phyloP scores from a whole-genome alignment of 164 flowering plant genomes.

The Stephania yunnanensis region DNA sequence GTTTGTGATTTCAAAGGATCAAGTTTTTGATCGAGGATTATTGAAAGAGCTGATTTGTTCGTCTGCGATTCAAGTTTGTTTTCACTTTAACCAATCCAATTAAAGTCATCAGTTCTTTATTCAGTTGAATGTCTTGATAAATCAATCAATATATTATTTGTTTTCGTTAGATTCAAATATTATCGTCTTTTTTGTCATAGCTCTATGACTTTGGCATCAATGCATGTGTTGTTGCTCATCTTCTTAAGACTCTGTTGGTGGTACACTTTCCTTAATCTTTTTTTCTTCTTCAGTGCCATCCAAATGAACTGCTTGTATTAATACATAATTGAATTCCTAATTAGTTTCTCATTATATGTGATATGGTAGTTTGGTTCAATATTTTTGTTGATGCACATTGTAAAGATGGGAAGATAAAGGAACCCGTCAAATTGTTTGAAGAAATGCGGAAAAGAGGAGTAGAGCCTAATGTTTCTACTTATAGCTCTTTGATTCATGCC shows the following conservation, averaged over 20 bases:
- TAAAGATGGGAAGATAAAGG: neutral
- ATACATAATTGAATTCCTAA: neutral
- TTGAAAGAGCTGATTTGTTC: too few species aligned
- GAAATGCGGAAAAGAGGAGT: neutral
- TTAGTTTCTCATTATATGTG: neutral
- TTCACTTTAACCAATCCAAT: too few species aligned
- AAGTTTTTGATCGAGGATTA: too few species aligned
- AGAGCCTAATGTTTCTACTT: neutral
- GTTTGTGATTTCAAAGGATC: too few species aligned
- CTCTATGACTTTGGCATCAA: slow-evolving; percentile 12
- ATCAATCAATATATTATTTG: too few species aligned
- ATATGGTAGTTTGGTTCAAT: neutral
- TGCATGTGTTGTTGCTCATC: slow-evolving; percentile 21
- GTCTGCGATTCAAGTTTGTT: too few species aligned
- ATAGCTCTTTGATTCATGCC: neutral
- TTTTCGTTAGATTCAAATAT: neutral
- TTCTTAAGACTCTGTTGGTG: slow-evolving; percentile 56
- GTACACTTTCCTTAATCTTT: slow-evolving; percentile 64
- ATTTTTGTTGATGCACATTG: neutral
- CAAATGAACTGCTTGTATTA: slow-evolving; percentile 53
- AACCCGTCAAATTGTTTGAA: neutral
- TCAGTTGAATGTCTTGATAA: too few species aligned
- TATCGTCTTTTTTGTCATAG: slow-evolving; percentile 19
- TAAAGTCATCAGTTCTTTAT: too few species aligned
- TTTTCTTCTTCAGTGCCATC: slow-evolving; percentile 77